These are phyloP conservation scores for Basipetospora chlamydospora DNA, from an alignment of 2,329 filamentous ascomycete species.

Conservation along the genomic window DNA sequence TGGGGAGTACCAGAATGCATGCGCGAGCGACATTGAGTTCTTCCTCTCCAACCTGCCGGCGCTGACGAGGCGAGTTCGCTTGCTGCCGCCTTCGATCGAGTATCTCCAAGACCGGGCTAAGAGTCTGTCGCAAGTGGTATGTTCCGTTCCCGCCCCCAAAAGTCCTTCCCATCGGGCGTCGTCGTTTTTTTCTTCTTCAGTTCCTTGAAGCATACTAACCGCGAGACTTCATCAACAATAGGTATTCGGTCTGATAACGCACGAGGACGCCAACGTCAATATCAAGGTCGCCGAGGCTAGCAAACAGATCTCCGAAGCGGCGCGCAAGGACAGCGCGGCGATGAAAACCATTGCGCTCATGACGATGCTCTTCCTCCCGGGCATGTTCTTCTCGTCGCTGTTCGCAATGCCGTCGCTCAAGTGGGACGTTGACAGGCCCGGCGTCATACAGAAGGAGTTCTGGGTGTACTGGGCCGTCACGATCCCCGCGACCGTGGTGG, in stretches of 20 bases:
- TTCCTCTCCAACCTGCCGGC: neutral
- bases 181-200: too few relatives aligned
- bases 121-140: constrained; percentile 6
- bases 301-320: neutral
- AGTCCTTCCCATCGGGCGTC: neutral
- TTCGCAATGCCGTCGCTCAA: constrained; percentile 6
- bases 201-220: too few relatives aligned
- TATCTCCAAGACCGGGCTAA: constrained; percentile 7
- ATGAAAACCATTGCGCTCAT: constrained; percentile 8
- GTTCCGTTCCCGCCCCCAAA: neutral
- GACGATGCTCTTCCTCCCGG: constrained; percentile 8
- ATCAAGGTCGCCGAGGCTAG: constrained; percentile 2
- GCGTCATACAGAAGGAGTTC: constrained; percentile 2
- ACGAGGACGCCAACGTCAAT: constrained; percentile 7
- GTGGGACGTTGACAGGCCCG: neutral
- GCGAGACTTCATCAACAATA: too few relatives aligned
- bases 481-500: constrained; percentile 2
- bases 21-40: neutral
- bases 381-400: constrained; percentile 6
- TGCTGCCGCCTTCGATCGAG: constrained; percentile 4
- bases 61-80: constrained; percentile 5
- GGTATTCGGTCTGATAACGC: constrained; percentile 7
- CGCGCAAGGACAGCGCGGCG: constrained; percentile 5
- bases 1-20: neutral
- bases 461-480: constrained; percentile 5